Percentiles rank a stretch among this genome's conserved stretches.
phyloP scores from a whole-genome alignment of 257 asterid genomes.

The Echites panduratus region DNA sequence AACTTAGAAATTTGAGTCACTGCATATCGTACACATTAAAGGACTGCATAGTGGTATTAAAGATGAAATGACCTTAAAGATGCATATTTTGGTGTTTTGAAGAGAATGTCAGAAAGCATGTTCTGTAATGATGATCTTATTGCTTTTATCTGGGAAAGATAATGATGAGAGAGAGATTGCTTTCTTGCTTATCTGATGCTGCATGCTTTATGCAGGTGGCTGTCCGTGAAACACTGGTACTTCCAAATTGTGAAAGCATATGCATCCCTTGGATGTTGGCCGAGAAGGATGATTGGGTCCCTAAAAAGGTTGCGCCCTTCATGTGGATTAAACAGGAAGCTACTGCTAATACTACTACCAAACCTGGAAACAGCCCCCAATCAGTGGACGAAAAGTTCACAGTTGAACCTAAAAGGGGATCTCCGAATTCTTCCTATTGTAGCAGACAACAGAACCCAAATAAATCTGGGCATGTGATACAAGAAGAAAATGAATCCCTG shows the following conservation, averaged over 20 bases:
- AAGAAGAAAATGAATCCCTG: slow-evolving; percentile 21
- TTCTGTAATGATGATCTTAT: no score
- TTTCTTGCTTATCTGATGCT: not conserved
- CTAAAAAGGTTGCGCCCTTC: slow-evolving; percentile 68
- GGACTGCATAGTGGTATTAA: no score
- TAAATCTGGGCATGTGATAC: slow-evolving; percentile 18
- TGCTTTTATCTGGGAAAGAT: not conserved
- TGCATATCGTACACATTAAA: no score
- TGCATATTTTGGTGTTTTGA: no score
- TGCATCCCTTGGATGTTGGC: slow-evolving; percentile 83
- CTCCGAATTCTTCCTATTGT: slow-evolving; percentile 22
- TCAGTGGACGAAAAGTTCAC: slow-evolving; percentile 28
- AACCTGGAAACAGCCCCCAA: slow-evolving; percentile 33
- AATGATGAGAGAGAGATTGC: not conserved
- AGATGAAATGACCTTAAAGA: no score
- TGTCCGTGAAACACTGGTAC: slow-evolving; percentile 78
- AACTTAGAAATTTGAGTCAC: no score
- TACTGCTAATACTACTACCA: slow-evolving; percentile 26
- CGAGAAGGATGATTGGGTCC: slow-evolving; percentile 90
- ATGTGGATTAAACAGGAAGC: slow-evolving; percentile 65
- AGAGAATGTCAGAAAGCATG: no score
- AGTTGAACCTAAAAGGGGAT: slow-evolving; percentile 32
- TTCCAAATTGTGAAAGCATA: slow-evolving; percentile 68
- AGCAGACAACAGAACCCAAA: slow-evolving; percentile 28
- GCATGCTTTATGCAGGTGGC: slow-evolving; percentile 54